Evolutionary conservation across 2,329 filamentous ascomycete genomes (phyloP).

Genomic region (Neofusicoccum cordaticola): DNA sequence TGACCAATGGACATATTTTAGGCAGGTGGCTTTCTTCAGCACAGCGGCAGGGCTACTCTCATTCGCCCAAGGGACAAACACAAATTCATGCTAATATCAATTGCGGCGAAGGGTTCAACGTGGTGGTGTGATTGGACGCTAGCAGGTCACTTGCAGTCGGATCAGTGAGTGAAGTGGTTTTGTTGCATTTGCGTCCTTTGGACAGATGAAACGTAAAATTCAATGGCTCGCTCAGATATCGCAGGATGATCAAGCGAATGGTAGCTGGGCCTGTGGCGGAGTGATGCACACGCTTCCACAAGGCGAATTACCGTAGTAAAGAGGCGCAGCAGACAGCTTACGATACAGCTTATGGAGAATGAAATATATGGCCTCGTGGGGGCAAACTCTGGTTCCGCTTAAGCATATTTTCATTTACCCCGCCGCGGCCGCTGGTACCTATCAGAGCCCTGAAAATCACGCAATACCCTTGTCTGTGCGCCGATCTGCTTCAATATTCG

Average conservation of each 20-base stretch:
- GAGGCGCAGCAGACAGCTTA: not conserved
- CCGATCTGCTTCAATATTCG: not conserved
- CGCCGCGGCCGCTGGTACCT: not conserved
- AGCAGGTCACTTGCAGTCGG: not conserved
- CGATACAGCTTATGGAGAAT: not conserved
- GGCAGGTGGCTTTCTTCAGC: not conserved
- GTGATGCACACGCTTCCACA: not conserved
- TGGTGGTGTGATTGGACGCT: not conserved
- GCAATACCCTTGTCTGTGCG: not conserved
- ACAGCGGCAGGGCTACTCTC: not conserved
- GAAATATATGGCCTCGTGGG: not conserved
- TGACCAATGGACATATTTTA: not conserved
- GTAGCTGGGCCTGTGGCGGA: not conserved
- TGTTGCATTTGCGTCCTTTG: not conserved
- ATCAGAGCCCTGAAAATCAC: not conserved
- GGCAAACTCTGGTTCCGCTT: not conserved
- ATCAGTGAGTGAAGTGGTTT: not conserved
- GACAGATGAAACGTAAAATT: not conserved
- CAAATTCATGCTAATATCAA: not conserved
- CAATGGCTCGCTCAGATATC: not conserved
- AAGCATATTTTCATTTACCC: not conserved
- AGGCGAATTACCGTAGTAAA: no score
- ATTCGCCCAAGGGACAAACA: not conserved
- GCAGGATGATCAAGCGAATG: not conserved
- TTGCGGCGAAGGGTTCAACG: no score